A percentile compares a stretch with the other conserved stretches of the same genome.
These are phyloP conservation scores for Hanseniaspora pseudoguilliermondii DNA, from an alignment of 805 yeast species.

Conservation along the genomic window DNA sequence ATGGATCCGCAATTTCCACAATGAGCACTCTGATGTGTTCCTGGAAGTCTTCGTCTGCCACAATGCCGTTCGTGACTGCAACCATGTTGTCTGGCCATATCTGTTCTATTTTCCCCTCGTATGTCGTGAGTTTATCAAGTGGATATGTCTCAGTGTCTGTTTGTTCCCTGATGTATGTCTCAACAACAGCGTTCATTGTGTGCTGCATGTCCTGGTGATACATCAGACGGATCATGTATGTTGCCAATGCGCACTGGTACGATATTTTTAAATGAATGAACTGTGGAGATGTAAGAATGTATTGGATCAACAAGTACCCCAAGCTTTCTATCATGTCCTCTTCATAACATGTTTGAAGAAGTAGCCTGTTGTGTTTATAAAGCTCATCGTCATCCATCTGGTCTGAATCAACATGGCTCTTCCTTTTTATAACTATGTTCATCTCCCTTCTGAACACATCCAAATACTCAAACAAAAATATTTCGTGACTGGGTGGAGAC, in stretches of 20 bases:
- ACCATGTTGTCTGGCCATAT: background rate
- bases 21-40: conserved; percentile 20
- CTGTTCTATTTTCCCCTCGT: background rate
- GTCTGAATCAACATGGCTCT: conserved; percentile 28
- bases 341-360: background rate
- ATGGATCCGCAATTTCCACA: conserved; percentile 21
- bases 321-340: background rate
- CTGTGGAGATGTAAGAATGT: conserved; percentile 59
- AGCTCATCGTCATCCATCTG: background rate
- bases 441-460: background rate
- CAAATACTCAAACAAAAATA: conserved; percentile 33
- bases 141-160: background rate
- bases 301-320: conserved; percentile 73
- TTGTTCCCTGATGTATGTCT: background rate
- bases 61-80: conserved; percentile 18
- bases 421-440: conserved; percentile 40
- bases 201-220: conserved; percentile 31
- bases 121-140: background rate
- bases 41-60: conserved; percentile 19
- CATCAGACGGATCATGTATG: conserved; percentile 68
- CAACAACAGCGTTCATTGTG: background rate
- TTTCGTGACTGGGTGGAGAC: conserved; percentile 81
- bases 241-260: conserved; percentile 71
- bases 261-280: conserved; percentile 68
- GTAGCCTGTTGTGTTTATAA: background rate